Conservation (phyloP, 1,139 yeast species). For the Scheffersomyces cryptocercus region DNA sequence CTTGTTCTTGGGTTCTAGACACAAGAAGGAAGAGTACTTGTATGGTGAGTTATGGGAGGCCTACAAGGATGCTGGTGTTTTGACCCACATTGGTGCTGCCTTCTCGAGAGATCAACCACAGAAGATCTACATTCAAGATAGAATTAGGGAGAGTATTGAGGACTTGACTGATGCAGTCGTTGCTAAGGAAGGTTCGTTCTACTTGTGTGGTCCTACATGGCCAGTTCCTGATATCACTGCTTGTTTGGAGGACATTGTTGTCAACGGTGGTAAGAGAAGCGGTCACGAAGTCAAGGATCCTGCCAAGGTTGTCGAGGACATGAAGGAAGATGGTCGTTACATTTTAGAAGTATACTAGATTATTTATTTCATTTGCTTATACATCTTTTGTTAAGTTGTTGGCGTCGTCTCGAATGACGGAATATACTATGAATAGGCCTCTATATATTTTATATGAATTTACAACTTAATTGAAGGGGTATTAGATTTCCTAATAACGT, state of each 20-base stretch:
- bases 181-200: constrained; percentile 80
- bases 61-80: constrained; percentile 84
- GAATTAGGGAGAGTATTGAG: constrained; percentile 74
- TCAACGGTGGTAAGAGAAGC: constrained; percentile 64
- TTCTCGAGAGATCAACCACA: constrained; percentile 97
- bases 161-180: constrained; percentile 80
- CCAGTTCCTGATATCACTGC: constrained; percentile 97
- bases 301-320: constrained; percentile 80
- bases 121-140: constrained; percentile 94
- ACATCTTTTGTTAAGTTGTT: no score
- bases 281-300: constrained; percentile 70
- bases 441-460: no score
- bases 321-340: constrained; percentile 92
- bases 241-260: constrained; percentile 80
- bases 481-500: no score
- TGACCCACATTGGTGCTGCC: constrained; percentile 97
- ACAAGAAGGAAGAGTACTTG: constrained; percentile 90
- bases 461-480: no score
- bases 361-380: no score
- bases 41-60: constrained; percentile 99
- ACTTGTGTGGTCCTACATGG: constrained; percentile 99
- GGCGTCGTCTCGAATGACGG: no score
- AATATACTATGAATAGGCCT: no score
- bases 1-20: constrained; percentile 92
- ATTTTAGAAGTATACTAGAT: constrained; percentile 85